Conservation (phyloP, 495 filamentous ascomycete genomes). For the Penicillium angulare region DNA sequence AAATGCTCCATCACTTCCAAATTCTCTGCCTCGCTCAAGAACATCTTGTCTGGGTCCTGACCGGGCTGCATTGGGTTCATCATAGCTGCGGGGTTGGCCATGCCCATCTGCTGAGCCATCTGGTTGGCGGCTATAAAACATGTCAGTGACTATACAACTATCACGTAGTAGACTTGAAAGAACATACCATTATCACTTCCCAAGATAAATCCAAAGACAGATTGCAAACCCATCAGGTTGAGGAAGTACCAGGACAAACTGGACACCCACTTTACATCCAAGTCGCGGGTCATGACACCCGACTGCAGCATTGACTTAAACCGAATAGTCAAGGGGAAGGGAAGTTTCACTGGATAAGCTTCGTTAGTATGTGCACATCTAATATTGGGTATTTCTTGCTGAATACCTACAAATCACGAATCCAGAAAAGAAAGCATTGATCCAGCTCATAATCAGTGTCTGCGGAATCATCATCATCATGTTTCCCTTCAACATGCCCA, state of each 20-base stretch:
- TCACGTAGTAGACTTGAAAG: neutral
- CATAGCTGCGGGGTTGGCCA: constrained; percentile 68
- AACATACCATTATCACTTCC: constrained; percentile 88
- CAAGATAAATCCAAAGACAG: constrained; percentile 96
- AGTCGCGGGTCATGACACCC: constrained; percentile 89
- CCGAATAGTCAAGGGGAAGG: constrained; percentile 94
- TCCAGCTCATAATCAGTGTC: constrained; percentile 99
- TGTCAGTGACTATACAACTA: constrained; percentile 5
- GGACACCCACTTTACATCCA: constrained; percentile 97
- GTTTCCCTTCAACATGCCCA: constrained; percentile 99
- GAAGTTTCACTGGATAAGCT: constrained; percentile 78
- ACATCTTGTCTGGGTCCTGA: constrained; percentile 94
- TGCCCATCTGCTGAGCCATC: constrained; percentile 89
- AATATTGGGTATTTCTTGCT: neutral
- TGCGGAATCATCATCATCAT: constrained; percentile 99
- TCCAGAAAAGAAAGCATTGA: constrained; percentile 97
- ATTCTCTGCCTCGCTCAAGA: constrained; percentile 88
- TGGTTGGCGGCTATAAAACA: constrained; percentile 76
- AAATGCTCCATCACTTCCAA: constrained; percentile 91
- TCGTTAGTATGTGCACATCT: constrained; percentile 14
- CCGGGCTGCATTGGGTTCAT: constrained; percentile 84
- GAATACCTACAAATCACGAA: constrained; percentile 84
- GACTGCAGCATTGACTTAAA: constrained; percentile 99
- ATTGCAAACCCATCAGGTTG: constrained; percentile 92
- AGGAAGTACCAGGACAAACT: constrained; percentile 98